phyloP scores from a whole-genome alignment of 768 basidiomycete genomes.

The Tubosaeta sp. region DNA sequence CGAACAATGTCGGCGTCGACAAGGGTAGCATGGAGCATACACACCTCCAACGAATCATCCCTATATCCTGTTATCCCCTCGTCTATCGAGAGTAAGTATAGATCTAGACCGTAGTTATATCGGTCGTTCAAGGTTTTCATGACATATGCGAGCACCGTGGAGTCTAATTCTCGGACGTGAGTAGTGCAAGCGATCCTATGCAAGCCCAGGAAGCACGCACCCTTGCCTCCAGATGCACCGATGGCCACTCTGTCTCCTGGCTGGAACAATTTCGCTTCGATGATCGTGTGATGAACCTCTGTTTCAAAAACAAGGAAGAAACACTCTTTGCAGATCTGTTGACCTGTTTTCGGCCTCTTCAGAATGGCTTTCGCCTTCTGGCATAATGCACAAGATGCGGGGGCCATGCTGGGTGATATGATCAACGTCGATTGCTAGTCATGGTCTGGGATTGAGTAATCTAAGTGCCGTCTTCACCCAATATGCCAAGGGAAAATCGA shows the following conservation, averaged over 20 bases:
- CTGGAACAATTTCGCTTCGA: slow-evolving; percentile 75
- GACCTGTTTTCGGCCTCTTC: slow-evolving; percentile 94
- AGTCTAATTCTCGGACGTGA: slow-evolving; percentile 52
- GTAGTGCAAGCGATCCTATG: not conserved
- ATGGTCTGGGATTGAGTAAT: not conserved
- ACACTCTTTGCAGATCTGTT: slow-evolving; percentile 94
- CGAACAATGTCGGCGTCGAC: slow-evolving; percentile 1
- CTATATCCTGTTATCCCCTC: slow-evolving; percentile 98
- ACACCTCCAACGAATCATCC: slow-evolving; percentile 92
- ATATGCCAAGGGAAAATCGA: slow-evolving; percentile 71
- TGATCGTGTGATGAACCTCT: slow-evolving; percentile 96
- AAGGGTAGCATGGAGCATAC: slow-evolving; percentile 6
- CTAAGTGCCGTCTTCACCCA: not conserved
- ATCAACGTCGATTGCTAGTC: not conserved
- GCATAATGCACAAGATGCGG: slow-evolving; percentile 76
- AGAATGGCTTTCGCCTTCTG: slow-evolving; percentile 76
- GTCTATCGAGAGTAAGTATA: slow-evolving; percentile 94
- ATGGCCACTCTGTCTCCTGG: slow-evolving; percentile 92
- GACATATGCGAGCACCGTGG: slow-evolving; percentile 95
- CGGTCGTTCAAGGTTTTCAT: slow-evolving; percentile 95
- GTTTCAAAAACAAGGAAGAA: slow-evolving; percentile 98
- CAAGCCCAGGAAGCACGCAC: slow-evolving; percentile 36
- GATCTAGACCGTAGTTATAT: slow-evolving; percentile 85
- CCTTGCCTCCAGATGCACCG: slow-evolving; percentile 98
- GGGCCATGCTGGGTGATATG: slow-evolving; percentile 57